Base-by-base conservation (phyloP, 2,329 filamentous ascomycete genomes). In the Cladosporium austrohemisphaericum region DNA sequence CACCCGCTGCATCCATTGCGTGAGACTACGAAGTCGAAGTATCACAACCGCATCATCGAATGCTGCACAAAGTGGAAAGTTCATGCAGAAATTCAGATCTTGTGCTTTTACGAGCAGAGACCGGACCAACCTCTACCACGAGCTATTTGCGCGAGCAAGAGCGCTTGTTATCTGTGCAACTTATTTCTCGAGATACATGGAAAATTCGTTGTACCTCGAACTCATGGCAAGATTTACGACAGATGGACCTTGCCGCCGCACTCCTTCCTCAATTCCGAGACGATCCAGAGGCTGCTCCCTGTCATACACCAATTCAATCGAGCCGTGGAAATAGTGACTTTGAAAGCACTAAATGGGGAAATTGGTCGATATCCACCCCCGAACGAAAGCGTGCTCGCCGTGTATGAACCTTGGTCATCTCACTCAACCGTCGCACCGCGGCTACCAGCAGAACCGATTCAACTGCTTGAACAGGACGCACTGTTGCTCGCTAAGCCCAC, bases 331-430 rank as follows among this genome's bases (percentile, higher is more conserved):
- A 23, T 19, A 16, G 35, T 29, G 22, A 33, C 22, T 32, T 14
- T 10, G 16, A 20, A 22, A 16, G 41, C 28, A 23, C 26, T 45
- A 7, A 33, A 23, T 13, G 41, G 41, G 16, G 22, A 31, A 20
- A 22, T 45, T 19, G 6, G 16, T 14, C 5, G 35, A 18, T 18
- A 19, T 35, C 14, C 28, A 16, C 28, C 28, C 14, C 41, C 41
- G 13, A 33, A 45, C 41, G 41, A 45, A 20, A 45, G 41, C 16
- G 41, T 33, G 18, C n/a, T 45, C 29, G 41, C 41, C 14, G n/a
- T 45, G 14, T 33, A 45, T 33, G 28, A 45, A 23, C 41, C 41
- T 18, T 45, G 41, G 41, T 45, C 41, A 33, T 45, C 41, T 45
- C n/a, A 22, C 13, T 45, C 41, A 8, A 45, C 41, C 9, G 22